Evolutionary conservation across 768 basidiomycete genomes (phyloP), one percentile per base, ranked within the genome.

Genomic region (Leccinum rimulosum): DNA sequence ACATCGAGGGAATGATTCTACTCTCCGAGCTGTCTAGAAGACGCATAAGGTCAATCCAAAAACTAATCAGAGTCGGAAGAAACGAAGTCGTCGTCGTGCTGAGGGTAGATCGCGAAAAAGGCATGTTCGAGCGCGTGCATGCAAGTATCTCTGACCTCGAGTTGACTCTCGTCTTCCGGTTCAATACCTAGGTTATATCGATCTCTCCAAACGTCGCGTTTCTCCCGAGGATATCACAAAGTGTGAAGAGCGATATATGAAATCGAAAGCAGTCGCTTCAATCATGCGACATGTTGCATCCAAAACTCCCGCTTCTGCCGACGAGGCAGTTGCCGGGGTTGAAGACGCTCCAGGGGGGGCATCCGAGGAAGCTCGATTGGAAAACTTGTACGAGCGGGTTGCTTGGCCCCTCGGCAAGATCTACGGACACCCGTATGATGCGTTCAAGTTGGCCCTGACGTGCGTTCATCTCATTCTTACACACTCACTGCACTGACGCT

Each of bases 11-110:
- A 65, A 99, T 99, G 97, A 99, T 99, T 66, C 77, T 98, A 12
- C 87, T 99, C n/a, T 97, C 97, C 2, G 97, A 98, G 73, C 87
- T 99, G 2, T 98, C 95, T 5, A 79, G 97, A 67, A 82, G 97
- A 68, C 96, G 96, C 69, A 99, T 99, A 68, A 77, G 96, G 65
- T 95, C 93, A 7, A 97, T 99, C 31, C 96, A 98, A 74, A 99
- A 98, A 74, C 84, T 99, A 59, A 99, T 99, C 73, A 82, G 95
- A 36, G 94, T 98, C 8, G 97, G 97, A 22, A 83, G 97, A 68
- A 99, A 99, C 73, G 96, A 98, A 72, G 96, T 98, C 61, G 97
- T 98, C 60, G 95, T 99, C 63, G 97, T 98, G 0, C 85, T 98
- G 56, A 82, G 97, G 63, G 96, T 99, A 27, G 97, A 99, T 82